phyloP scores from a whole-genome alignment of 345 rosid genomes.

The Clarkia xantiana region DNA sequence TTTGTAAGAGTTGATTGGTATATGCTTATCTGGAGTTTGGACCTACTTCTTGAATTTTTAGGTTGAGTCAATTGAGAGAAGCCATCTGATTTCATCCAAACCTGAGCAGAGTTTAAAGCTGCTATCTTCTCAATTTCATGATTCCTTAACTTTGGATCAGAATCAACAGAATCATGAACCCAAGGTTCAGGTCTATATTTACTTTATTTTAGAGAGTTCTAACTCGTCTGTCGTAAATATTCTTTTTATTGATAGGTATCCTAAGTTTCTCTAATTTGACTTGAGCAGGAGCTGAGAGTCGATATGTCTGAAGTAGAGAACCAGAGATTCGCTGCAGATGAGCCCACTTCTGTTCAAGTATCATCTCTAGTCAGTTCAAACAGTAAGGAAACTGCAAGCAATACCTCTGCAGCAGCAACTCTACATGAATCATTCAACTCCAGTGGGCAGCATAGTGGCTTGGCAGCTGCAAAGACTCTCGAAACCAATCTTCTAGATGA shows the following conservation, averaged over 20 bases:
- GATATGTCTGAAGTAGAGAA: constrained; percentile 23
- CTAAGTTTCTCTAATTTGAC: constrained; percentile 7
- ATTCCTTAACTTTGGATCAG: constrained; percentile 33
- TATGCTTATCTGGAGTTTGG: too few relatives aligned
- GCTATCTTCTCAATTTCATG: constrained; percentile 59
- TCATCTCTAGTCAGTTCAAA: constrained; percentile 25
- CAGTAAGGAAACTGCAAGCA: constrained; percentile 17
- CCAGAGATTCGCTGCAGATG: constrained; percentile 40
- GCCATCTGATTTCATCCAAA: constrained; percentile 26
- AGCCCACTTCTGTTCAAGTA: constrained; percentile 23
- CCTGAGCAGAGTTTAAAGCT: constrained; percentile 44
- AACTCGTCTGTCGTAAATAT: background rate
- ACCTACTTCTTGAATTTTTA: constrained; percentile 5
- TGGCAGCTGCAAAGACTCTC: constrained; percentile 24
- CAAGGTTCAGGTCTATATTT: constrained; percentile 31
- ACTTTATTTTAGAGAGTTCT: background rate
- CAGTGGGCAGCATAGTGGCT: constrained; percentile 21
- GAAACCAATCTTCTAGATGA: constrained; percentile 65
- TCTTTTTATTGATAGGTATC: background rate
- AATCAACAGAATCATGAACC: constrained; percentile 33
- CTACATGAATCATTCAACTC: constrained; percentile 29
- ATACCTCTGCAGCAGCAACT: constrained; percentile 17
- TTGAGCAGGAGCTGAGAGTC: constrained; percentile 36
- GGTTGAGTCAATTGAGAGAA: constrained; percentile 46
- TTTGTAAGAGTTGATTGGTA: too few relatives aligned